Base-by-base conservation (phyloP, 805 yeast genomes). In the Myxozyma monticola region DNA sequence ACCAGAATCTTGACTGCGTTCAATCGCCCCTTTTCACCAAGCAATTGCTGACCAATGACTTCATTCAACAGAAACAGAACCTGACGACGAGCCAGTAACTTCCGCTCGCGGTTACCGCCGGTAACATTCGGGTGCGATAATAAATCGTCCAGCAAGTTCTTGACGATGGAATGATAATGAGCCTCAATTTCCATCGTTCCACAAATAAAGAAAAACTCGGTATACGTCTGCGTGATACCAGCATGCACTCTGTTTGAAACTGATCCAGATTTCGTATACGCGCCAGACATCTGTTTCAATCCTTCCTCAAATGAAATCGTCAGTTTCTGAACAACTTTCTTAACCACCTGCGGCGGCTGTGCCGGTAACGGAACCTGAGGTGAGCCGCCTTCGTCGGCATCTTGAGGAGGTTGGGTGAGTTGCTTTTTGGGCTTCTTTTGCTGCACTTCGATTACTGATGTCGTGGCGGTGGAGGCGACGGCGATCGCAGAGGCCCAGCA, bases 21-120 rank as follows among this genome's bases (percentile, higher is more conserved):
- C 25, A 63, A 20, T 34, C 63, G 62, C 22, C 66, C 67, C 30
- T 45, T 48, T 36, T 66, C 70, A 12, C 68, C 68, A 12, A 66
- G 54, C n/a, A 63, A 33, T 41, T 60, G 55, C 24, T 38, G 51
- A 3, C 63, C 59, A 15, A 66, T 51, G 20, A 65, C 46, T 10
- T 60, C 62, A 22, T 56, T 54, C n/a, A 66, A 51, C 21, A 66
- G 29, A 38, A 62, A 59, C 15, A 36, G 15, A 10, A 59, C 54
- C 40, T 66, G 68, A 8, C 56, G 42, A 20, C 60, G 48, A 3
- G 65, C 62, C 8, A 56, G 49, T 15, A 62, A 24, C n/a, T 34
- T 30, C 33, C 48, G 51, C 36, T 56, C 52, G 10, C 54, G 49
- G 33, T 49, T 45, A 10, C 12, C 31, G 37, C 39, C 28, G 20